These are phyloP conservation scores for Hypoxylon sp. DNA, from an alignment of 2,329 filamentous ascomycete genomes.

Conservation along the genomic window DNA sequence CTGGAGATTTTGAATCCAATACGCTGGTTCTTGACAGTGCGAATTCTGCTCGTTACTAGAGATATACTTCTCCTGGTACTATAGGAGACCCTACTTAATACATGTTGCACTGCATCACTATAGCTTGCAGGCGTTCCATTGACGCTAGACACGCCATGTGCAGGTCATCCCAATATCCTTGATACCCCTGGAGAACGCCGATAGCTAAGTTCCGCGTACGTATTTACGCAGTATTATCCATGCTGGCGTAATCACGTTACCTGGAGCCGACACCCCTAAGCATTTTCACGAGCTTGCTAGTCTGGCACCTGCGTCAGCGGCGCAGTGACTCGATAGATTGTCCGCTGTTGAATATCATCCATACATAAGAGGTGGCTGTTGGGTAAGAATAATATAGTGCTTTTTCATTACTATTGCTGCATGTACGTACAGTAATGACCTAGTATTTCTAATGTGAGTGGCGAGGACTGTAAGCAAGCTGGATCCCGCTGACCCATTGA, in stretches of 20 bases:
- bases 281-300: slow-evolving; percentile 25
- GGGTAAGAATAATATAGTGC: slow-evolving; percentile 9
- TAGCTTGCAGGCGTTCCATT: slow-evolving; percentile 42
- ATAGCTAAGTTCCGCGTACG: slow-evolving; percentile 16
- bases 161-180: slow-evolving; percentile 41
- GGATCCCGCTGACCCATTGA: slow-evolving; percentile 39
- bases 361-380: slow-evolving; percentile 15
- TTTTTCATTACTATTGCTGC: slow-evolving; percentile 31
- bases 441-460: slow-evolving; percentile 26
- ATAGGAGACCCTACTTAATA: slow-evolving; percentile 25
- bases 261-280: slow-evolving; percentile 4
- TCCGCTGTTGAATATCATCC: slow-evolving; percentile 15
- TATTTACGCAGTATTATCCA: slow-evolving; percentile 15
- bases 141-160: slow-evolving; percentile 45
- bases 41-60: slow-evolving; percentile 11
- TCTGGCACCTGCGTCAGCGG: slow-evolving; percentile 34
- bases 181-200: slow-evolving; percentile 34
- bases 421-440: slow-evolving; percentile 31
- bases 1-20: slow-evolving; percentile 32
- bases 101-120: slow-evolving; percentile 39
- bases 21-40: slow-evolving; percentile 39
- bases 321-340: slow-evolving; percentile 26
- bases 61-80: slow-evolving; percentile 4
- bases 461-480: slow-evolving; percentile 42
- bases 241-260: slow-evolving; percentile 24